Evolutionary conservation across 2,329 filamentous ascomycete species (phyloP), one percentile per base, ranked within the genome.

Genomic region (Sarocladiaceae sp.): DNA sequence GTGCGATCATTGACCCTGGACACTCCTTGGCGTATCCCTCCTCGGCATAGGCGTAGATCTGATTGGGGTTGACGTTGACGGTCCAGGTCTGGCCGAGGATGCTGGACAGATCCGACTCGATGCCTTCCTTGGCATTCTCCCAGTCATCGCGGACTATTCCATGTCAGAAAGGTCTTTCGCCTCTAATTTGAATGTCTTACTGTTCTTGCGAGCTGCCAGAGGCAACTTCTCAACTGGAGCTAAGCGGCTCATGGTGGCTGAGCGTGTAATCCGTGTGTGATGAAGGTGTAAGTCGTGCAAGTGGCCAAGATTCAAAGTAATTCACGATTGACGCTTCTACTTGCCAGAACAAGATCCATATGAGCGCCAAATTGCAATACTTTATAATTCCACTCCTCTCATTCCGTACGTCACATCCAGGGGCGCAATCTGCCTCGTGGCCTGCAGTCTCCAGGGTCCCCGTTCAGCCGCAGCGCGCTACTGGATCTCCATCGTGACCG

Each of bases 141-240:
- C 66, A 78, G 13, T 67, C 63, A 51, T 78, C 75, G 5, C 74
- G 71, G 49, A 77, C 72, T 77, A 33, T 9, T 27, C 16, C 12
- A 4, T 6, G 3, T n/a, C 9, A 23, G 10, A 18, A 23, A 23
- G 9, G 33, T n/a, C 16, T 16, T n/a, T n/a, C n/a, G n/a, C n/a
- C n/a, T n/a, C n/a, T n/a, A n/a, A n/a, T 18, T 37, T n/a, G 18
- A 12, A 15, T 6, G 24, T 58, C 60, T 52, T 53, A 76, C 73
- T 53, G 56, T 75, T 72, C 60, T 74, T 77, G 56, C 73, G 70
- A 33, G 70, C 53, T 24, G 66, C 68, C 49, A 77, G 69, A 27
- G 73, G 64, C 10, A 77, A 61, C 59, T 73, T 77, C 49, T 68
- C 72, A 34, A 63, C 65, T 6, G 72, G 69, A 7, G 69, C 63